Percentiles rank a stretch among this genome's conserved stretches.
Conservation (phyloP, 169 alveolate genomes). For the Amoebophrya sp. region DNA sequence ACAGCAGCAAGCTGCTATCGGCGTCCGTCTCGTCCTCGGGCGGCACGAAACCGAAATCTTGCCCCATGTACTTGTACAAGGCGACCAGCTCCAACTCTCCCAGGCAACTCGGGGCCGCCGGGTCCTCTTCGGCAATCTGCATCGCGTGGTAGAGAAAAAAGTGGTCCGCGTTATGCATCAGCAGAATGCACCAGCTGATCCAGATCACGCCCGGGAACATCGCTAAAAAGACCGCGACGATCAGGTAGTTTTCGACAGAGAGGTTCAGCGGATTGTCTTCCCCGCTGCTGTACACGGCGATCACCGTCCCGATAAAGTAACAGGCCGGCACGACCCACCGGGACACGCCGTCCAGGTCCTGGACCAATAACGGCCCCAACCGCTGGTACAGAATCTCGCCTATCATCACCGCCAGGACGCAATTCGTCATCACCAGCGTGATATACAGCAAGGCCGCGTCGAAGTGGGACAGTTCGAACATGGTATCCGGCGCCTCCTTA, state of each 20-base stretch:
- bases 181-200: neutral
- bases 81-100: neutral
- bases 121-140: neutral
- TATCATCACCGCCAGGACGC: neutral
- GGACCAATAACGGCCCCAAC: neutral
- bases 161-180: neutral
- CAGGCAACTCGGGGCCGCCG: neutral
- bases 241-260: neutral
- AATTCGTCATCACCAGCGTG: neutral
- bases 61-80: neutral
- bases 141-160: neutral
- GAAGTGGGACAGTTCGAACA: neutral
- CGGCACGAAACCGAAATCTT: no score
- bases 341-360: neutral
- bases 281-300: neutral
- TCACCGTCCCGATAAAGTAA: neutral
- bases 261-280: neutral
- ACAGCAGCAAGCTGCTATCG: no score
- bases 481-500: neutral
- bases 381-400: neutral
- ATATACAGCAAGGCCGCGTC: neutral
- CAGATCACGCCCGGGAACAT: neutral
- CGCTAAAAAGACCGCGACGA: neutral
- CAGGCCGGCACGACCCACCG: neutral
- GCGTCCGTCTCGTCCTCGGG: no score